Percentiles rank a stretch among this genome's conserved stretches.
phyloP scores from a whole-genome alignment of 1,139 yeast species.

The Yamadazyma jaroonii region DNA sequence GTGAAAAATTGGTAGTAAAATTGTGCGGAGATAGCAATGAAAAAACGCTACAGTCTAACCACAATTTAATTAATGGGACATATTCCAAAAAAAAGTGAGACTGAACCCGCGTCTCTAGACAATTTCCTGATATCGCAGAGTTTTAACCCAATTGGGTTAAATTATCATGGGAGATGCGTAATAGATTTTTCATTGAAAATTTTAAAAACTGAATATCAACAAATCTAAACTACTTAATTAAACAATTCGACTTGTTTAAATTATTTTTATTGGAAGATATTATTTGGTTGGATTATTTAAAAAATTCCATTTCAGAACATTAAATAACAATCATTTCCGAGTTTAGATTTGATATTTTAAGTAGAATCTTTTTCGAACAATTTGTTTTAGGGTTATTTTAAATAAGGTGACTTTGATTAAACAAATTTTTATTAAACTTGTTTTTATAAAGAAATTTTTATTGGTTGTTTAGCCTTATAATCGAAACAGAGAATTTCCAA shows the following conservation, averaged over 20 bases:
- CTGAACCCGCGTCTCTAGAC: slow-evolving; percentile 1
- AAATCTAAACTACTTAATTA: not conserved
- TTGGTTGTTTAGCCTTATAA: no score
- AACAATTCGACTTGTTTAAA: not conserved
- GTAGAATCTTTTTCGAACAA: no score
- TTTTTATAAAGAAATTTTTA: no score
- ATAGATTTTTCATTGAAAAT: not conserved
- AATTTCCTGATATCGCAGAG: slow-evolving; percentile 6
- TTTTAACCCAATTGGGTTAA: slow-evolving; percentile 9
- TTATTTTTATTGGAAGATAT: no score
- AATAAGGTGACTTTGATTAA: no score
- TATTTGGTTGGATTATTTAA: no score
- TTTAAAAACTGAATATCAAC: slow-evolving; percentile 1
- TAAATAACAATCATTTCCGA: no score
- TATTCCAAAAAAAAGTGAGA: not conserved
- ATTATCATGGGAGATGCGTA: slow-evolving; percentile 4
- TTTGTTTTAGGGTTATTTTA: no score
- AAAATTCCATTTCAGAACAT: no score
- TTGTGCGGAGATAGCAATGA: not conserved
- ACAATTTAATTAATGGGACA: not conserved
- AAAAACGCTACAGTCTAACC: no score
- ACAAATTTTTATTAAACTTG: no score
- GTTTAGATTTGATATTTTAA: no score
- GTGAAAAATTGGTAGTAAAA: not conserved
- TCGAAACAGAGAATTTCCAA: not conserved